Percentiles rank a stretch among this genome's conserved stretches.
These are phyloP conservation scores for Ephemerocybe angulata DNA, from an alignment of 768 basidiomycete species.

Conservation along the genomic window DNA sequence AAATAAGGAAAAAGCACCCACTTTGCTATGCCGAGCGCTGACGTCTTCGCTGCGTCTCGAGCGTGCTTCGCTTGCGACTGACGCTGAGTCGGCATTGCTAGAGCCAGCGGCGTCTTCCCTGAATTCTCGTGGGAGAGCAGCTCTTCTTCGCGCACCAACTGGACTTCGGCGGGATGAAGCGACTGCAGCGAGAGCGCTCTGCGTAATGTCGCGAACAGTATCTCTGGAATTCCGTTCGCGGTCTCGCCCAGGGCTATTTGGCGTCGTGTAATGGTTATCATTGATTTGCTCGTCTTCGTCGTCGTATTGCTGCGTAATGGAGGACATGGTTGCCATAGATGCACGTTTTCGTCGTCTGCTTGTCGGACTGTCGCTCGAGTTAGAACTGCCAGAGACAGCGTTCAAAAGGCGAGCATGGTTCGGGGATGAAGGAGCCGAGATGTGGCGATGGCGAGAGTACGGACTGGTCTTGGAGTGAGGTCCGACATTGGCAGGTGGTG, in stretches of 20 bases:
- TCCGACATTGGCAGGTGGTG: slow-evolving; percentile 13
- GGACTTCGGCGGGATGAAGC: slow-evolving; percentile 55
- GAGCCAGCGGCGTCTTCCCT: slow-evolving; percentile 25
- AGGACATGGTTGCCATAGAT: slow-evolving; percentile 25
- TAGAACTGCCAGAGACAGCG: slow-evolving; percentile 18
- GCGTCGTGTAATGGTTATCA: slow-evolving; percentile 11
- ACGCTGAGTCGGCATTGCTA: slow-evolving; percentile 7
- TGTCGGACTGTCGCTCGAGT: slow-evolving; percentile 25
- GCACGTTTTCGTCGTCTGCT: slow-evolving; percentile 24
- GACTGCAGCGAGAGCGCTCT: slow-evolving; percentile 59
- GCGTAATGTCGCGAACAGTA: slow-evolving; percentile 37
- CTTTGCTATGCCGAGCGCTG: not conserved
- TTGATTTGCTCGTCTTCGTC: slow-evolving; percentile 22
- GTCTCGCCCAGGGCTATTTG: slow-evolving; percentile 21
- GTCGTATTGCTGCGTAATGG: slow-evolving; percentile 22
- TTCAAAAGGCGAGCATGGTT: slow-evolving; percentile 25
- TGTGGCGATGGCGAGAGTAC: slow-evolving; percentile 17
- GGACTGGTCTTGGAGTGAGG: not conserved
- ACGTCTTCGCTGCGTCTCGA: slow-evolving; percentile 13
- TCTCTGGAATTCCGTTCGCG: slow-evolving; percentile 19
- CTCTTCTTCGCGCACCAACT: slow-evolving; percentile 33
- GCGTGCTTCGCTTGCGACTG: slow-evolving; percentile 5
- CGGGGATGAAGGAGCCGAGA: slow-evolving; percentile 32
- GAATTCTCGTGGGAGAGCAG: slow-evolving; percentile 42
- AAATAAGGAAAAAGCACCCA: not conserved